Percentiles rank a stretch among this genome's conserved stretches.
phyloP scores from a whole-genome alignment of 805 yeast genomes.

The Suhomyces prunicola region DNA sequence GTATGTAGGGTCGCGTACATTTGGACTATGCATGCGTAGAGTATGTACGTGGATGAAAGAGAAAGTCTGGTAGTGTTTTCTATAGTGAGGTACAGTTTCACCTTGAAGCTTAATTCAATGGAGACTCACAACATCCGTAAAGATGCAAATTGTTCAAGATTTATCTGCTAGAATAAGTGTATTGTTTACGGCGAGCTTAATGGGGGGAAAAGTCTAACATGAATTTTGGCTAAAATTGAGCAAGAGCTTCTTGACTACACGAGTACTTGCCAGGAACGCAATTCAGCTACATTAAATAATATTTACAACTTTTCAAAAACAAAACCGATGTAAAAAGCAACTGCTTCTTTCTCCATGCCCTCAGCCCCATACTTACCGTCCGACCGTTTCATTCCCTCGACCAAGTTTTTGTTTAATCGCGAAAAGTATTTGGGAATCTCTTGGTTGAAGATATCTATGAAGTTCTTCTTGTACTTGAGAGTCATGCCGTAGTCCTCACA shows the following conservation, averaged over 20 bases:
- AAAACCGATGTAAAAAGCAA: conserved; percentile 82
- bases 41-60: neutral
- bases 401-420: conserved; percentile 55
- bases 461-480: conserved; percentile 68
- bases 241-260: neutral
- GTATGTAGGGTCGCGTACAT: neutral
- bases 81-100: neutral
- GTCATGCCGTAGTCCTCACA: conserved; percentile 82
- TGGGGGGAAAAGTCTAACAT: neutral
- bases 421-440: conserved; percentile 68
- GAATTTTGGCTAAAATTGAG: neutral
- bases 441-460: conserved; percentile 75
- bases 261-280: neutral
- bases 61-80: neutral
- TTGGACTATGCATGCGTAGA: neutral
- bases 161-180: neutral
- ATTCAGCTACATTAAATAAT: neutral
- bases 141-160: neutral
- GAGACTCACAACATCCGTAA: neutral
- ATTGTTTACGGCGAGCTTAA: neutral
- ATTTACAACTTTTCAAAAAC: conserved; percentile 61
- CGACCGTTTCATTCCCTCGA: conserved; percentile 65
- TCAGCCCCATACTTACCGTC: conserved; percentile 86
- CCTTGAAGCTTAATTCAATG: neutral
- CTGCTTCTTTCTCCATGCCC: conserved; percentile 86